Evolutionary conservation across 371 early-diverging fungal genomes (phyloP), one percentile per base, ranked within the genome.

Genomic region (Mucor ambiguus): DNA sequence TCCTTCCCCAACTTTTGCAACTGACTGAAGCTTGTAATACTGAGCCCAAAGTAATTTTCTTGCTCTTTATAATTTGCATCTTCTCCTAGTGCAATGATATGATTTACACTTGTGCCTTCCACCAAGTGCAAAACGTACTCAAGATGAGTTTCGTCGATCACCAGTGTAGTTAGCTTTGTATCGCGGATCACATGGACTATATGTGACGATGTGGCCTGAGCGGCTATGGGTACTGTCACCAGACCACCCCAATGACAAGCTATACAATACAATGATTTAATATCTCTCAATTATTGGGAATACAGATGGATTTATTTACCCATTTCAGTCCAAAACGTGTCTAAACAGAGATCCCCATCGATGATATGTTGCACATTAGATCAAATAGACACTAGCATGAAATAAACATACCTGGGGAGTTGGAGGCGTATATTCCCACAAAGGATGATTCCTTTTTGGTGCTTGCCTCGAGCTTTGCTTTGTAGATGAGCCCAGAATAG

Each of bases 391-490:
- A 41, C 18, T 41, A 41, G 41, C 41, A 18, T 41, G 18, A 48
- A 48, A 48, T 48, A 4, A 26, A 33, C 56, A 10, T 81, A 79
- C 81, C 81, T 60, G 75, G 72, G 3, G 74, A 79, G 58, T 70
- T 70, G 10, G 77, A 73, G 4, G 79, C 70, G 44, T 75, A 68
- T 55, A 81, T 75, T n/a, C 81, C 81, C 16, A 81, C 73, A 46
- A 77, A 70, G 9, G 70, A 70, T 22, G 44, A 29, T 28, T 56
- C 70, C 2, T 61, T 69, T 32, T 74, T 72, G 18, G 77, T 66
- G 49, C 70, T 73, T 26, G 81, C 70, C 20, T 65, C 67, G 1
- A 81, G 18, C 16, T 69, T 61, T 18, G 77, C 72, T 52, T 49
- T 48, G 10, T 43, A 24, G 4, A 67, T 22, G n/a, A 67, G 43